Evolutionary conservation across 768 basidiomycete species (phyloP).

Genomic region (Podaxis carcinomalis): DNA sequence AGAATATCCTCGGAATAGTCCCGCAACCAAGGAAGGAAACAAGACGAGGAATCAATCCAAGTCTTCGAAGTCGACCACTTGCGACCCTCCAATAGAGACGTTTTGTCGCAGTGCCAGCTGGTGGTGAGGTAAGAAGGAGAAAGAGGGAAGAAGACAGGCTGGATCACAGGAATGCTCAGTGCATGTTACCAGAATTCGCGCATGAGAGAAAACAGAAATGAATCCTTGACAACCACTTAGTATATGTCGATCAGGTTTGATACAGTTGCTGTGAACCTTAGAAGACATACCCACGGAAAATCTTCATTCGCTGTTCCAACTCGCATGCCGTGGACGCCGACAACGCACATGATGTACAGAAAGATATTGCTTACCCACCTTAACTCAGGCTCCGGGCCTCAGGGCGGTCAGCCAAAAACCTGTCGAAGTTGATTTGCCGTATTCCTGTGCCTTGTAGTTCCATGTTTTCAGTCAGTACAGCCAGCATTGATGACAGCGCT

Average conservation of each 20-base stretch:
- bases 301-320: background rate
- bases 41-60: background rate
- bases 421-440: too few species aligned
- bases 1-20: conserved; percentile 7
- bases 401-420: too few species aligned
- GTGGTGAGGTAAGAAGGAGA: conserved; percentile 1
- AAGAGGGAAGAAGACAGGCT: background rate
- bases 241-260: background rate
- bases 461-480: background rate
- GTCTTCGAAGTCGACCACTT: background rate
- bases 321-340: too few species aligned
- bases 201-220: background rate
- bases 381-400: too few species aligned
- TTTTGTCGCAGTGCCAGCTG: conserved; percentile 3
- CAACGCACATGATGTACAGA: too few species aligned
- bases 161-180: background rate
- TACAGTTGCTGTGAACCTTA: conserved; percentile 4
- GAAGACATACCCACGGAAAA: background rate
- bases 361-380: too few species aligned
- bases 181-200: background rate
- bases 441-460: background rate
- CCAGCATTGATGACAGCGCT: background rate
- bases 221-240: conserved; percentile 13
- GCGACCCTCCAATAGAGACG: conserved; percentile 13
- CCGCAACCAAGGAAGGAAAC: conserved; percentile 3